A percentile compares a stretch with the other conserved stretches of the same genome.
phyloP scores from a whole-genome alignment of 75 land plant species.

The Adiantum capillusveneris region DNA sequence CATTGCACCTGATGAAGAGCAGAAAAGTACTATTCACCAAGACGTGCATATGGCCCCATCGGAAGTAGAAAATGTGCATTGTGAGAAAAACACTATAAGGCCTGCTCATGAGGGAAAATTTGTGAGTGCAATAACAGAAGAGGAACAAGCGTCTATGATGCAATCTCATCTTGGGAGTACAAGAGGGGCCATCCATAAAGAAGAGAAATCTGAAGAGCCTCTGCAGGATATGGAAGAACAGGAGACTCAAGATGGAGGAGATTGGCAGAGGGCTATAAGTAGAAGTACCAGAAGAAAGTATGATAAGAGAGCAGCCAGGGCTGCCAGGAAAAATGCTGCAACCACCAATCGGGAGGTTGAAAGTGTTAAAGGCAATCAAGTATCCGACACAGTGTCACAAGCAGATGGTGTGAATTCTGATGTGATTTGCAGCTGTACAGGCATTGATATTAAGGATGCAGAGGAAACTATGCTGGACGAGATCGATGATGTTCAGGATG shows the following conservation, averaged over 20 bases:
- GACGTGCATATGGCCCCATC: too few species aligned
- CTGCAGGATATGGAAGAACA: slow-evolving; percentile 20
- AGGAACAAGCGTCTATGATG: too few species aligned
- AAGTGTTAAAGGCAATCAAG: not conserved
- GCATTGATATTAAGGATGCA: slow-evolving; percentile 8
- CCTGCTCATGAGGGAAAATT: too few species aligned
- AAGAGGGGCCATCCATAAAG: too few species aligned
- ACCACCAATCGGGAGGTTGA: not conserved
- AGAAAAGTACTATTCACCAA: not conserved
- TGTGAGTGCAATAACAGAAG: too few species aligned
- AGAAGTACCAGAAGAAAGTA: slow-evolving; percentile 72
- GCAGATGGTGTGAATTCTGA: not conserved
- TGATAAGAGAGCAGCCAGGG: slow-evolving; percentile 45
- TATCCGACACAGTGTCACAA: not conserved
- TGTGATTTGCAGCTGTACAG: slow-evolving; percentile 7
- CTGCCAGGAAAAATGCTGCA: slow-evolving; percentile 9
- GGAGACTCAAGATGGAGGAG: slow-evolving; percentile 18
- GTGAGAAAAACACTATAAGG: too few species aligned
- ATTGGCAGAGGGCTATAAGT: slow-evolving; percentile 72
- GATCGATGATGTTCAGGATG: not conserved
- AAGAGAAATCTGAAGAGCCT: too few species aligned
- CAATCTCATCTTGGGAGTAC: too few species aligned
- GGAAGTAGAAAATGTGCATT: too few species aligned
- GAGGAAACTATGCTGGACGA: slow-evolving; percentile 7
- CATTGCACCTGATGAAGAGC: not conserved